Base-by-base conservation (phyloP, 1,139 yeast species). In the Geotrichum macrosporum region DNA sequence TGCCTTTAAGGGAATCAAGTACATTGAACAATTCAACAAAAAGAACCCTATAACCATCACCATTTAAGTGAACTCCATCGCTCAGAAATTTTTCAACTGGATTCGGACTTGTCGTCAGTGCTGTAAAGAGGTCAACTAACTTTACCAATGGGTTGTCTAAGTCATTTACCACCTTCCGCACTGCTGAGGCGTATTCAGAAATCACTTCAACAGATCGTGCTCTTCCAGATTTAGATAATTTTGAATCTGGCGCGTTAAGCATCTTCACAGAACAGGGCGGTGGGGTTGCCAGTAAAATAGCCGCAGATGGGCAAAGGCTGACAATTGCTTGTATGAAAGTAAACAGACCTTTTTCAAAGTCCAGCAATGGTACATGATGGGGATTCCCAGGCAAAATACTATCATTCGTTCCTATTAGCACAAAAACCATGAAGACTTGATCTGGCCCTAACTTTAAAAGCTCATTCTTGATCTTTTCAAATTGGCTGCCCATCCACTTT, bases 361-460 rank as follows among this genome's bases (percentile, higher is more conserved):
- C 44, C 4, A 36, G 33, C 13, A 45, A 33, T 12, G 40, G 46
- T 34, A 52, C 54, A 38, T 52, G 53, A 29, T 52, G 55, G 1
- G 51, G 50, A 37, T 51, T 51, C n/a, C 55, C 55, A n/a, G 49
- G 47, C 10, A 51, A 40, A 8, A 52, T 48, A 9, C 50, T 47
- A 24, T 52, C 55, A 22, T 52, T 52, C 13, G 55, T 49, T 1
- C 55, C 55, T 3, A 52, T 32, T 22, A 49, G 36, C 13, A 52
- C 13, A 16, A 52, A 24, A 6, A 44, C 39, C 33, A 50, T 40
- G 5, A 42, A 48, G 6, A 48, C 42, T 10, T 35, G 35, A 21
- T 44, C 42, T 5, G 19, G 20, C 5, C 24, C 27, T 12, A 40
- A n/a, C 10, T 22, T 31, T 30, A 35, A 19, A 2, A 49, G 15